Percentiles rank a stretch among this genome's conserved stretches.
Conservation (phyloP, 2,329 filamentous ascomycete species). For the Aspergillus ustus region DNA sequence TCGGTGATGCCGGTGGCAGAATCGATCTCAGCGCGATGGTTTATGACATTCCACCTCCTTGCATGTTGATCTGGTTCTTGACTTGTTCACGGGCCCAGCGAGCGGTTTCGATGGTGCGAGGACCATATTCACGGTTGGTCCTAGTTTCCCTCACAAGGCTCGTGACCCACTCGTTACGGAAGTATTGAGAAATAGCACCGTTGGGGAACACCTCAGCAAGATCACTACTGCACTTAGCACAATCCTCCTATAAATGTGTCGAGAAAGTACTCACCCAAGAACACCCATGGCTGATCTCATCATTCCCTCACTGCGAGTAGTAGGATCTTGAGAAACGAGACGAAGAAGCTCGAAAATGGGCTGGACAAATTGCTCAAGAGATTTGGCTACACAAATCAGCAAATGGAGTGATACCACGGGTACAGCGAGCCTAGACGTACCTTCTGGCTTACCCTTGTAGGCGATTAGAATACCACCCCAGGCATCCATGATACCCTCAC, state of each 20-base stretch:
- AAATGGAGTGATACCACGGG: conserved; percentile 11
- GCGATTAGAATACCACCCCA: conserved; percentile 97
- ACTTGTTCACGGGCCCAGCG: conserved; percentile 98
- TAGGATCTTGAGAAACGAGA: conserved; percentile 77
- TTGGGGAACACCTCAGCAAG: conserved; percentile 91
- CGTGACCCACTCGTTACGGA: conserved; percentile 90
- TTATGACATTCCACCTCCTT: conserved; percentile 46
- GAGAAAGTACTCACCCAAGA: conserved; percentile 71
- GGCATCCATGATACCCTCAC: conserved; percentile 98
- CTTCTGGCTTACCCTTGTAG: conserved; percentile 71
- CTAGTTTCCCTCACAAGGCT: conserved; percentile 90
- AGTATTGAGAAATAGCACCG: conserved; percentile 81
- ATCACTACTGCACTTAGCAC: conserved; percentile 66
- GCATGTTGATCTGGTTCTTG: conserved; percentile 72
- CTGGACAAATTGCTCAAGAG: conserved; percentile 68
- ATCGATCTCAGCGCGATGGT: conserved; percentile 12
- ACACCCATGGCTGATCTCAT: conserved; percentile 97
- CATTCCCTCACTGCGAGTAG: conserved; percentile 81
- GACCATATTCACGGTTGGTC: conserved; percentile 81
- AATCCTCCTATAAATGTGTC: not conserved
- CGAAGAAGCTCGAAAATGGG: conserved; percentile 87
- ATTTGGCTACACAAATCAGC: conserved; percentile 64
- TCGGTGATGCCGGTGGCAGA: conserved; percentile 20
- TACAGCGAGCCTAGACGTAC: conserved; percentile 30
- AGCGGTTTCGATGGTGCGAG: conserved; percentile 89